Evolutionary conservation across 2,329 filamentous ascomycete species (phyloP).

Genomic region (Trichophyton equinum): DNA sequence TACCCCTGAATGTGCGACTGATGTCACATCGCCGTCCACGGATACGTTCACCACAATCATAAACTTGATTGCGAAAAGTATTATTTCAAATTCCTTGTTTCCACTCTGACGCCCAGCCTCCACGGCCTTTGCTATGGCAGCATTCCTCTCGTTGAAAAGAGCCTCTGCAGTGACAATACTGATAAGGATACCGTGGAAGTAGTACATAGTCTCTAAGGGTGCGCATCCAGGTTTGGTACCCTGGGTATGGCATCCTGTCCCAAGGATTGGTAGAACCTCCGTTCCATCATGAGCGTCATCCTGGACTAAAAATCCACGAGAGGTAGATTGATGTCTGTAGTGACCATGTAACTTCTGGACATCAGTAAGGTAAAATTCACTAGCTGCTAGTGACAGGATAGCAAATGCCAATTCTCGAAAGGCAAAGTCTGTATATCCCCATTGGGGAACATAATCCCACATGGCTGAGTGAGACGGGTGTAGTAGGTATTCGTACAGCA

Average conservation of each 20-base stretch:
- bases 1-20: not conserved
- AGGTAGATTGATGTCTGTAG: too few species aligned
- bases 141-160: not conserved
- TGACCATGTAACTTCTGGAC: not conserved
- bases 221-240: not conserved
- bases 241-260: not conserved
- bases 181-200: not conserved
- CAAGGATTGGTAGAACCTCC: not conserved
- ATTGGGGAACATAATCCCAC: not conserved
- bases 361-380: not conserved
- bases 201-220: not conserved
- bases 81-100: not conserved
- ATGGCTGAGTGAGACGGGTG: not conserved
- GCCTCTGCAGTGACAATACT: not conserved
- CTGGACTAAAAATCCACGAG: not conserved
- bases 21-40: not conserved
- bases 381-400: conserved; percentile 2
- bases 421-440: not conserved
- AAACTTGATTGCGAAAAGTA: not conserved
- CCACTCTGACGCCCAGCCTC: not conserved
- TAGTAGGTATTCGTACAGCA: not conserved
- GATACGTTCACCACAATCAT: not conserved
- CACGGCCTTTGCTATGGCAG: not conserved
- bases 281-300: not conserved
- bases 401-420: conserved; percentile 1